Conservation (phyloP, 208 protist genomes). For the Wallacemonas sp. region DNA sequence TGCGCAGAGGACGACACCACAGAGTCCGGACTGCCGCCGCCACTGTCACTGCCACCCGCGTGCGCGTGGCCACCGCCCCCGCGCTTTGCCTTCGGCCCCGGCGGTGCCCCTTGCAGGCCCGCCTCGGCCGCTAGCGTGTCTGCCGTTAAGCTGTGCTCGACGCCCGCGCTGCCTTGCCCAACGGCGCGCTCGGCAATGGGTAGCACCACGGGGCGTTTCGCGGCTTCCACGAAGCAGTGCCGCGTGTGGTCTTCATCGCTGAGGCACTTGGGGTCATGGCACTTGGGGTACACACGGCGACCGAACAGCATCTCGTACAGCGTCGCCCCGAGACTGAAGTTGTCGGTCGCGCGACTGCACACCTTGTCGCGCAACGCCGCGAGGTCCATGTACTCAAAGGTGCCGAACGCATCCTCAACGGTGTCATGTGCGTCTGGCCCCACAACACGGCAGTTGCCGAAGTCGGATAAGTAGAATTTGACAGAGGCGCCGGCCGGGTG, state of each 20-base stretch:
- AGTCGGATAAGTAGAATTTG: conserved; percentile 88
- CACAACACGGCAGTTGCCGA: conserved; percentile 84
- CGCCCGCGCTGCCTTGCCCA: neutral
- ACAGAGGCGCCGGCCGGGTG: conserved; percentile 14
- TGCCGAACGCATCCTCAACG: conserved; percentile 65
- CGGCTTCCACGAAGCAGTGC: conserved; percentile 66
- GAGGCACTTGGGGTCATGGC: conserved; percentile 30
- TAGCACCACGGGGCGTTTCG: conserved; percentile 39
- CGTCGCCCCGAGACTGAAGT: conserved; percentile 73
- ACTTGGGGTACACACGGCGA: conserved; percentile 67
- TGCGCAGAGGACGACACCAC: neutral
- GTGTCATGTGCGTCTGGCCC: conserved; percentile 32
- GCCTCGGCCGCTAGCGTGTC: neutral
- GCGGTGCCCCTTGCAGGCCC: neutral
- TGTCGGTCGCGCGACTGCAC: conserved; percentile 73
- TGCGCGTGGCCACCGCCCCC: neutral
- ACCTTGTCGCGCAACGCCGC: conserved; percentile 59
- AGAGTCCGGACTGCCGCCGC: neutral
- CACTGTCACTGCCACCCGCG: neutral
- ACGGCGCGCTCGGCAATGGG: conserved; percentile 2
- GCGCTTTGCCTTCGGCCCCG: neutral
- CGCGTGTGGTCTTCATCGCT: conserved; percentile 67
- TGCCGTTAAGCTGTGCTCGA: neutral
- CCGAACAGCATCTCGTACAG: conserved; percentile 79
- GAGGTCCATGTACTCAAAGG: conserved; percentile 89